Base-by-base conservation (phyloP, 352 stramenopile genomes). In the Phytophthora sojae region DNA sequence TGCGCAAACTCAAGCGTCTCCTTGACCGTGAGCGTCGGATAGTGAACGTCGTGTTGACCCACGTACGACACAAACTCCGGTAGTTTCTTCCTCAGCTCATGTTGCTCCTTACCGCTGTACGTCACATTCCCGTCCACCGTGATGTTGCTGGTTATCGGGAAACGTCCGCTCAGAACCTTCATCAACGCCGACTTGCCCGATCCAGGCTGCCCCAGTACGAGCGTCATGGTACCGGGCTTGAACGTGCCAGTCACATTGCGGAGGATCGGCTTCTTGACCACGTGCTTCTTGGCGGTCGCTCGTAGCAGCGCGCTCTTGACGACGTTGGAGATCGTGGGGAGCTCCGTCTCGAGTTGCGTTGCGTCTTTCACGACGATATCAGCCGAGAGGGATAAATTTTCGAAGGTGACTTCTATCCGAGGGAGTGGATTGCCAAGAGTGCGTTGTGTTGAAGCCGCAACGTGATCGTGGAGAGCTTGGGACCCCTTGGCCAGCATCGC, bases 1-100 rank as follows among this genome's bases (percentile, higher is more conserved):
- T 84, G 58, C 0, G 79, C 76, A 49, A 86, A 86, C 44, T 81
- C 70, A 17, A 89, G 73, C 53, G 82, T 88, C 66, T 89, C 82
- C 61, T 88, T 84, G 7, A 88, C 80, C 0, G 78, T 90, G 9
- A 90, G 35, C 80, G 61, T 64, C 11, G 62, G 65, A 52, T 77
- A 84, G 58, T 88, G 80, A 12, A 75, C 54, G 39, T 88, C 80
- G 12, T 66, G 63, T 30, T 79, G 63, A 57, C 71, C 70, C 6
- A 74, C 77, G 57, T 83, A 85, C 37, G 74, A 29, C 17, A 83
- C 75, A 14, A 73, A 80, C 29, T 70, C 74, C 35, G 79, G 70
- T n/a, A 87, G 44, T n/a, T 32, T 53, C 26, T 61, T 58, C 7
- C 60, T 19, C 12, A 87, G 37, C n/a, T 79, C 61, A 7, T 75